These are phyloP conservation scores for Conidiobolus incongruus DNA, from an alignment of 371 early-diverging fungal species.

Conservation along the genomic window DNA sequence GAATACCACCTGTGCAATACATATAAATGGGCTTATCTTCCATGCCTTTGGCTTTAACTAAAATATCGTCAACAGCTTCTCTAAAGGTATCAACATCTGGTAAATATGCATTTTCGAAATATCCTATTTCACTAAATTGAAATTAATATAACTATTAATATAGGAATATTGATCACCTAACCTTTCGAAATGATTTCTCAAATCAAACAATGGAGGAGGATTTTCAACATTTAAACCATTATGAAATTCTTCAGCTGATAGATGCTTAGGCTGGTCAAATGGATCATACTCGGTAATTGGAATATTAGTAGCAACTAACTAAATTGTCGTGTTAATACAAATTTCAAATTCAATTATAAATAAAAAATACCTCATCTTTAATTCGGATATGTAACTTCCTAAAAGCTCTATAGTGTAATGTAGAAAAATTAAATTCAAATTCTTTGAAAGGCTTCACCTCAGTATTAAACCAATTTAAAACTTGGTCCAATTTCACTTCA, in stretches of 20 bases:
- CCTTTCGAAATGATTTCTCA: slow-evolving; percentile 60
- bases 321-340: not conserved
- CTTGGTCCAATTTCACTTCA: slow-evolving; percentile 12
- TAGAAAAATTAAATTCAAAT: slow-evolving; percentile 31
- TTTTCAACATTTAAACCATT: slow-evolving; percentile 16
- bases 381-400: slow-evolving; percentile 31
- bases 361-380: slow-evolving; percentile 21
- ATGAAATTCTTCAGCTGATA: slow-evolving; percentile 42
- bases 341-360: not conserved
- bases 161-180: slow-evolving; percentile 9
- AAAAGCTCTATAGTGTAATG: slow-evolving; percentile 33
- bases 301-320: slow-evolving; percentile 28
- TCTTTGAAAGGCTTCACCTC: slow-evolving; percentile 11
- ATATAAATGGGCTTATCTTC: slow-evolving; percentile 38
- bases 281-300: slow-evolving; percentile 23
- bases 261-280: slow-evolving; percentile 28
- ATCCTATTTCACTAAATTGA: slow-evolving; percentile 26
- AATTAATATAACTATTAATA: not conserved
- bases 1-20: slow-evolving; percentile 70
- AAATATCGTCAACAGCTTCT: slow-evolving; percentile 24
- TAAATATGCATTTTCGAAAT: slow-evolving; percentile 34
- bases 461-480: slow-evolving; percentile 15
- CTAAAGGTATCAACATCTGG: slow-evolving; percentile 53
- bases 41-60: slow-evolving; percentile 17
- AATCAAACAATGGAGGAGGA: slow-evolving; percentile 29